Evolutionary conservation across 2,329 filamentous ascomycete species (phyloP).

Genomic region (Xylariaceae sp.): DNA sequence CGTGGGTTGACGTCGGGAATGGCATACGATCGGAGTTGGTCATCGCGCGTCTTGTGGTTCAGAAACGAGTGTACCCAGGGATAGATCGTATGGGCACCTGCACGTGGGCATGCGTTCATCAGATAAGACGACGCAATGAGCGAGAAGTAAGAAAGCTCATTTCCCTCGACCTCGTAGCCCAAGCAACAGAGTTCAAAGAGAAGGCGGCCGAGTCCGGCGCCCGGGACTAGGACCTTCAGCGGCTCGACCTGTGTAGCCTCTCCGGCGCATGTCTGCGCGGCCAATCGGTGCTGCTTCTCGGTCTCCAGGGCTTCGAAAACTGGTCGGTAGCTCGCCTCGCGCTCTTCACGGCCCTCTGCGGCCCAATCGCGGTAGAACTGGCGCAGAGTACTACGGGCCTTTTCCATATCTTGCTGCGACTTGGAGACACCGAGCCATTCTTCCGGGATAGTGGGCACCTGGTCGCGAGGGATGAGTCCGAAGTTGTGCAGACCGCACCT

Average conservation of each 20-base stretch:
- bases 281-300: slow-evolving; percentile 34
- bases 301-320: slow-evolving; percentile 60
- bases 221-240: slow-evolving; percentile 74
- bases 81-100: slow-evolving; percentile 65
- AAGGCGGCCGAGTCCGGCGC: slow-evolving; percentile 80
- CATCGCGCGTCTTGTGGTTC: slow-evolving; percentile 67
- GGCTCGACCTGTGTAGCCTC: slow-evolving; percentile 20
- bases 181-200: slow-evolving; percentile 77
- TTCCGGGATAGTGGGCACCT: slow-evolving; percentile 45
- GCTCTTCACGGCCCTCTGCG: slow-evolving; percentile 65
- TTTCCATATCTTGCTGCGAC: slow-evolving; percentile 67
- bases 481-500: slow-evolving; percentile 64
- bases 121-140: slow-evolving; percentile 78
- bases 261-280: neutral
- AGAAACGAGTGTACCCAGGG: slow-evolving; percentile 87
- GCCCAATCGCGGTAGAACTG: slow-evolving; percentile 98
- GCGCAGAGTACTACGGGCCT: slow-evolving; percentile 84
- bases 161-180: slow-evolving; percentile 77
- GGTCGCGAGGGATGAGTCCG: slow-evolving; percentile 38
- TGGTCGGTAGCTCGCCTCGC: slow-evolving; percentile 70
- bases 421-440: slow-evolving; percentile 69
- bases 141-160: slow-evolving; percentile 96
- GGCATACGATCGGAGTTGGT: slow-evolving; percentile 68
- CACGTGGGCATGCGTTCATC: slow-evolving; percentile 59
- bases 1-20: slow-evolving; percentile 79